Percentiles rank a stretch among this genome's conserved stretches.
Evolutionary conservation across 305 asterid genomes (phyloP).

Genomic region (Fraxinus floribunda): DNA sequence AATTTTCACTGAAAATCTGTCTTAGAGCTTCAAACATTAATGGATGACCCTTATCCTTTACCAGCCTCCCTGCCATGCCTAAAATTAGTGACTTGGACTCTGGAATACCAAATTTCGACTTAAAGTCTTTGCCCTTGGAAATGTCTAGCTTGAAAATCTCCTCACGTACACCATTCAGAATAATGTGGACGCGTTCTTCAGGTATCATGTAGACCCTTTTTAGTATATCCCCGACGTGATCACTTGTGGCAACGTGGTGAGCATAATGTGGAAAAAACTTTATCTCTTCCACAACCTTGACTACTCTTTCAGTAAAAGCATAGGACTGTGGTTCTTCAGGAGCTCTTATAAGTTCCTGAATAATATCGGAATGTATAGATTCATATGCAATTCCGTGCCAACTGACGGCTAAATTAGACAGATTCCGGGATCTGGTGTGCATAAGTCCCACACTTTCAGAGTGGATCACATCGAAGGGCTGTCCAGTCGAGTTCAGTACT

Average conservation of each 20-base stretch:
- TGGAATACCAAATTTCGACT: slow-evolving; percentile 27
- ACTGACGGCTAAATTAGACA: slow-evolving; percentile 56
- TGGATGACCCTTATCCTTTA: slow-evolving; percentile 82
- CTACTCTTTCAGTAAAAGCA: slow-evolving; percentile 37
- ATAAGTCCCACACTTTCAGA: slow-evolving; percentile 72
- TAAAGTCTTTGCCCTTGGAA: slow-evolving; percentile 25
- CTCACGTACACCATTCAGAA: slow-evolving; percentile 68
- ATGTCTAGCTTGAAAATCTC: slow-evolving; percentile 55
- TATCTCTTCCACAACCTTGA: slow-evolving; percentile 68
- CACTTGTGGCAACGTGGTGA: slow-evolving; percentile 81
- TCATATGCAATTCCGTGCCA: slow-evolving; percentile 89
- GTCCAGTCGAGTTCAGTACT: slow-evolving; percentile 38
- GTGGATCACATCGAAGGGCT: slow-evolving; percentile 63
- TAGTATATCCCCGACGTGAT: slow-evolving; percentile 70
- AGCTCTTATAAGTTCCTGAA: slow-evolving; percentile 55
- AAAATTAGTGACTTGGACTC: slow-evolving; percentile 39
- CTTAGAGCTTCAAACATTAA: slow-evolving; percentile 62
- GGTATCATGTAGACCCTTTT: slow-evolving; percentile 70
- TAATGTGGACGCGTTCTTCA: slow-evolving; percentile 62
- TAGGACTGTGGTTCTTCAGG: slow-evolving; percentile 33
- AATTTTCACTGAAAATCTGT: slow-evolving; percentile 56
- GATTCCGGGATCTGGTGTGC: slow-evolving; percentile 55
- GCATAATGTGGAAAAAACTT: slow-evolving; percentile 59
- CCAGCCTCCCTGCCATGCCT: slow-evolving; percentile 77
- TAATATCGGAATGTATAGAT: slow-evolving; percentile 71